Evolutionary conservation across 2,329 filamentous ascomycete genomes (phyloP), one percentile per base, ranked within the genome.

Genomic region (Pezicula neosporulosa): DNA sequence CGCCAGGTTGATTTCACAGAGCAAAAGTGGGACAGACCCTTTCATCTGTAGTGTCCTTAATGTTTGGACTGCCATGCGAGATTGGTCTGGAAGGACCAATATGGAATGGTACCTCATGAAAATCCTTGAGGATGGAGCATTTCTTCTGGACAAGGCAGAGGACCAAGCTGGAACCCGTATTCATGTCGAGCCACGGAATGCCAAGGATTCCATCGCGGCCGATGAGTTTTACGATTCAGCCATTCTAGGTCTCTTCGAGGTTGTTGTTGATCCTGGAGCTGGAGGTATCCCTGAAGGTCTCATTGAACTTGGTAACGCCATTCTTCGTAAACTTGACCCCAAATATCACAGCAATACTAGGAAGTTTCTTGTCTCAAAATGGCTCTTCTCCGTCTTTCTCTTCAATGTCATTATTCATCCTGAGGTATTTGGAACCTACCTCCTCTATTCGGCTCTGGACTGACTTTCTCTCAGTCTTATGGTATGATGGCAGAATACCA

Each of bases 21-120:
- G 83, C 62, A 91, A 87, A 65, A 83, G 82, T 30, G 88, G 84
- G 49, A 85, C 86, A 58, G 89, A 94, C 65, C 85, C 88, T 51
- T 87, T 97, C 51, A 78, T 97, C 52, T 86, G 89, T 56, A 86
- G 89, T 44, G 83, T 97, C 33, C 78, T 99, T 47, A 92, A 94
- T 68, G 85, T 90, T 51, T 97, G 91, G 89, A 85, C 89, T 47
- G 79, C 84, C 50, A 89, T 92, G 79, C 85, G 89, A 56, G 86
- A 92, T 68, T 97, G 93, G 92, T 88, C 90, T 38, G 90, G 90
- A 51, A 91, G 87, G 63, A 83, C 86, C 59, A 94, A 91, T 57
- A 85, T 99, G 77, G 92, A 97, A 71, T 88, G 90, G 71, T 97
- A 93, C 68, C 81, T 99, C 12, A 94, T 96, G 89, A 89, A 94